These are phyloP conservation scores for Solanum sejunctum DNA, from an alignment of 257 asterid species.

Conservation along the genomic window DNA sequence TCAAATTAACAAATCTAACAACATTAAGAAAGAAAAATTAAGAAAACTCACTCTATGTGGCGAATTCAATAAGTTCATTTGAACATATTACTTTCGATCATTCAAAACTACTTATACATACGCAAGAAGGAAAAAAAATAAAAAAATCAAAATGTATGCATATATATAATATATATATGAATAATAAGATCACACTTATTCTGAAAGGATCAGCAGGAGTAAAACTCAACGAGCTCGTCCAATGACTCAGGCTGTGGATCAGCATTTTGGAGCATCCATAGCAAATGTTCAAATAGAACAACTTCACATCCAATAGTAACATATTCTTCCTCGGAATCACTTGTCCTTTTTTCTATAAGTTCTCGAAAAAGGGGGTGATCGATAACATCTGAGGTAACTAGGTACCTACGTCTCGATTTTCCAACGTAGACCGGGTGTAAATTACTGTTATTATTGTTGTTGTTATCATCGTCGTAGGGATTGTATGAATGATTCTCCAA, in stretches of 20 bases:
- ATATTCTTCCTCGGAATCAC: conserved; percentile 1
- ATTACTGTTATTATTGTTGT: conserved; percentile 3
- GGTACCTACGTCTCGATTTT: conserved; percentile 58
- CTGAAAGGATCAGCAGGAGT: conserved; percentile 29
- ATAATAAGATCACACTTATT: neutral
- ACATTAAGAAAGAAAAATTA: neutral
- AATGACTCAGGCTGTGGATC: conserved; percentile 68
- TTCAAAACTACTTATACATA: neutral
- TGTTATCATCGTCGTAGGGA: neutral
- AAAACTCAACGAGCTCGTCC: conserved; percentile 46
- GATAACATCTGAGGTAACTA: conserved; percentile 45
- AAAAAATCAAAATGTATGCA: neutral
- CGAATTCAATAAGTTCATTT: neutral
- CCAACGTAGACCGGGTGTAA: conserved; percentile 74
- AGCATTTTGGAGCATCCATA: conserved; percentile 52
- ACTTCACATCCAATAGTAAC: conserved; percentile 55
- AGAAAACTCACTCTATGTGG: neutral
- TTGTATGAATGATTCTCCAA: neutral
- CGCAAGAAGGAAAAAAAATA: neutral
- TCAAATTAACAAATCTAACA: neutral
- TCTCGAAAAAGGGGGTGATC: conserved; percentile 65
- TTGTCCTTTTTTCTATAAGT: conserved; percentile 25
- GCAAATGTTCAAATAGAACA: conserved; percentile 64
- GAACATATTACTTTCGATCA: neutral
- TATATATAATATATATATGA: neutral